phyloP scores from a whole-genome alignment of 2,329 filamentous ascomycete species.

The Aureobasidium sp. region DNA sequence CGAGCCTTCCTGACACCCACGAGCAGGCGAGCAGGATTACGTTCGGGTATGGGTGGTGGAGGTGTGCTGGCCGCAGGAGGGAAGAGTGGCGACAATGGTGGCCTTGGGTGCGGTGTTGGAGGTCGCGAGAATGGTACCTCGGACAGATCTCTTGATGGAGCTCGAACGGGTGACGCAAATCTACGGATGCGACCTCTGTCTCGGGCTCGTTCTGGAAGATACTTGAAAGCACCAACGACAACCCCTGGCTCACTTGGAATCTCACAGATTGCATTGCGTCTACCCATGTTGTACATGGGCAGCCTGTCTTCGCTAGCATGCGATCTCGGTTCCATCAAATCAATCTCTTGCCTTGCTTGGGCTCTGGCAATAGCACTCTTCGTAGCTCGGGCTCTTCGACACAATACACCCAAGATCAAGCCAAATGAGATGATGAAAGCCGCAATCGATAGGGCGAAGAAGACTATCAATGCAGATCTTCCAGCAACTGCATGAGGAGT shows the following conservation, averaged over 20 bases:
- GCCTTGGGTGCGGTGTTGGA: background rate
- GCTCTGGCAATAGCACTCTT: background rate
- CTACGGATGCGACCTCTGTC: background rate
- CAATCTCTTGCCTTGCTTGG: background rate
- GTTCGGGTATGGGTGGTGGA: background rate
- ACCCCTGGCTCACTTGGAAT: background rate
- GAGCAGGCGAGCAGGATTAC: background rate
- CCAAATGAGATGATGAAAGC: background rate
- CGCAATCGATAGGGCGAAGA: background rate
- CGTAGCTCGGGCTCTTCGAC: background rate
- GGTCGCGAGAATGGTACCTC: background rate
- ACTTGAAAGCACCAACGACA: background rate
- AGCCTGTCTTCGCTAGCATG: background rate
- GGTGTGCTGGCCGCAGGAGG: background rate
- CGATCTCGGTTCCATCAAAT: background rate
- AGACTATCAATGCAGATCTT: background rate
- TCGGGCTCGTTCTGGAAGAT: background rate
- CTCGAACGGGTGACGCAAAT: background rate
- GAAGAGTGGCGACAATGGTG: background rate
- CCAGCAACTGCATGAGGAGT: background rate
- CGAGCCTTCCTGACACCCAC: background rate
- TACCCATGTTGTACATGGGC: background rate
- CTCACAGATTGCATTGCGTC: conserved; percentile 2
- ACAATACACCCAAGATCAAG: conserved; percentile 1
- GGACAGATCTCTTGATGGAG: background rate